Evolutionary conservation across 1,139 yeast species (phyloP).

Genomic region (Lodderomyces elongisporus): DNA sequence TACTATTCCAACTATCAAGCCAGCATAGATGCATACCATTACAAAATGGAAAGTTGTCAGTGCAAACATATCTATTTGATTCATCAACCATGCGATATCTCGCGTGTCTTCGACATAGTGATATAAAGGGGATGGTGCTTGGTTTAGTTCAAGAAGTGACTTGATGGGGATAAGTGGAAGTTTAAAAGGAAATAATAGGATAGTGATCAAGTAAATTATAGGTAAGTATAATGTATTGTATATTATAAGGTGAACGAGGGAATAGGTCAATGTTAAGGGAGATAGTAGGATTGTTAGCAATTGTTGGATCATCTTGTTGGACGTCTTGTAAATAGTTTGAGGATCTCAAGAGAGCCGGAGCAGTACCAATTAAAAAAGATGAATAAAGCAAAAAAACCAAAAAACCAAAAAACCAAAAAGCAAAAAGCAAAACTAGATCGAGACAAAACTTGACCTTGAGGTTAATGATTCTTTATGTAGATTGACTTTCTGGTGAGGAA

Average conservation of each 20-base stretch:
- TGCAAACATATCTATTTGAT: conserved; percentile 2
- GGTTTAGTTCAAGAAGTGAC: background rate
- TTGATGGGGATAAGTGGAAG: background rate
- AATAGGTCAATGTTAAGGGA: conserved; percentile 1
- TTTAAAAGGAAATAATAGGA: background rate
- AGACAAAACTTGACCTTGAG: too few species aligned
- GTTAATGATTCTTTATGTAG: too few species aligned
- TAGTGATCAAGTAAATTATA: background rate
- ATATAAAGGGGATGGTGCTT: background rate
- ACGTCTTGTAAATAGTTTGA: too few species aligned
- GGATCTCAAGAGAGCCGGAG: too few species aligned
- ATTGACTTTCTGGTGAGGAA: too few species aligned
- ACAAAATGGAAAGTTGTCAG: conserved; percentile 4
- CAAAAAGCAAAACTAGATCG: too few species aligned
- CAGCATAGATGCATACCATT: conserved; percentile 2
- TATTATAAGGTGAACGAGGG: background rate
- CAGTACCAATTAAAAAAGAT: too few species aligned
- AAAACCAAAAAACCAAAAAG: too few species aligned
- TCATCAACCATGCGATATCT: conserved; percentile 2
- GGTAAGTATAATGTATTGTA: conserved; percentile 1
- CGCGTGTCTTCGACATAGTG: background rate
- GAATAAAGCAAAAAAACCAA: too few species aligned
- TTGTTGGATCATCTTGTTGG: background rate
- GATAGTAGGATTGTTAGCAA: background rate
- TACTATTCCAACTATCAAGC: background rate